Base-by-base conservation (phyloP, 352 stramenopile genomes). In the Phytopythium cucurbitacearum region DNA sequence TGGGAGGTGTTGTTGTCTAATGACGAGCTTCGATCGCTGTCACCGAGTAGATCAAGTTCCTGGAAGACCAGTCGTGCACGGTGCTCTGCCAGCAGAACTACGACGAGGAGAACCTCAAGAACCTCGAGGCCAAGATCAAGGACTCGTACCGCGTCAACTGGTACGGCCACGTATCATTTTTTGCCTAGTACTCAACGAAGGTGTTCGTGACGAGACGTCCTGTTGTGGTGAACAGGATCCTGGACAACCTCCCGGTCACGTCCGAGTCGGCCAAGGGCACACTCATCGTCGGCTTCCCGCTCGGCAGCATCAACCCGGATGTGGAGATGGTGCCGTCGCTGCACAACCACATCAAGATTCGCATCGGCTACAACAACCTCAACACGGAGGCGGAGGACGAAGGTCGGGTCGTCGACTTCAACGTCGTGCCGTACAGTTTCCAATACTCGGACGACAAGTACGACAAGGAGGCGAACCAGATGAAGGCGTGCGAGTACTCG, bases 301-400 rank as follows among this genome's bases (percentile, higher is more conserved):
- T 97, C 4, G 91, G 91, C 37, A 95, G 70, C 62, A 97, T 89
- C 49, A 96, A 96, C 57, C 80, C 88, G 6, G 83, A 98, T 48
- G 77, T 89, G 42, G 88, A 97, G 46, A 91, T 96, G 57, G 90
- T 96, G 44, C 84, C 84, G 48, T 83, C 73, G 64, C 69, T 99
- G 3, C 91, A 99, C 80, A 99, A 99, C 80, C 98, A 99, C 82
- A 86, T 99, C 16, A 98, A 98, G 71, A 98, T 99, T 71, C 91
- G 97, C 54, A 95, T 99, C 53, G 87, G 96, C 52, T 99, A 99
- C 71, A 98, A 99, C 75, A 87, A 87, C 45, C 67, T 73, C 35
- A 83, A 62, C 54, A 76, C 58, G 12, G 77, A 69, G 53, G 78
- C 52, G 55, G 64, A 53, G 57, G 96, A 90, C 39, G 76, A 95